Evolutionary conservation across 305 asterid genomes (phyloP), one percentile per base, ranked within the genome.

Genomic region (Rubia balearica): DNA sequence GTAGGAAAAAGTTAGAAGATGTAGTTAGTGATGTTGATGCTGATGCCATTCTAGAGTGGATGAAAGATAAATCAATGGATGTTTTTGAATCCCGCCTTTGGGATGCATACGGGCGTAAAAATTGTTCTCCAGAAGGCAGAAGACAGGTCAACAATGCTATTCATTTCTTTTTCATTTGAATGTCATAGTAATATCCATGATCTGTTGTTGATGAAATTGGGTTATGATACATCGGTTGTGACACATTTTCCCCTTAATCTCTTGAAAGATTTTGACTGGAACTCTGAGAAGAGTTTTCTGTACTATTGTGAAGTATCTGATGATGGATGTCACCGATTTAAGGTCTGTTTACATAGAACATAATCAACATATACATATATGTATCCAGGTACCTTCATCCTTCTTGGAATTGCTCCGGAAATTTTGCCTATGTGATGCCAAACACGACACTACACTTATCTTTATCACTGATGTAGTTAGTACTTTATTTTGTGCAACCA

Each of bases 181-280:
- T 27, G 8, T 14, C 43, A 24, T 17, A n/a, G 60, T 45, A 13
- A 21, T 24, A 7, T 38, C n/a, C 13, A 67, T 6, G 60, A 53
- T 7, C 60, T 51, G n/a, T 51, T 51, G 21, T 49, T 49, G 17
- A 49, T 16, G 4, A 5, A 51, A 2, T 51, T 6, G 59, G 59
- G 59, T 51, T 51, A 27, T 41, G 53, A 40, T 40, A 49, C 36
- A 51, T 43, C 2, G 33, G 62, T 60, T 36, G 78, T 33, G 41
- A 42, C 68, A 8, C 75, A 24, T 42, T 17, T 62, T 68, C 62
- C 75, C 69, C 59, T 66, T 6, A 8, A 10, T 27, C 4, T 13
- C 7, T 61, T 83, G 77, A 88, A 92, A 96, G 72, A 69, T 80
- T 61, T 66, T 71, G 88, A 84, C 61, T 90, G 92, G 96, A 86